Base-by-base conservation (phyloP, 345 rosid species). In the Angophora floribunda region DNA sequence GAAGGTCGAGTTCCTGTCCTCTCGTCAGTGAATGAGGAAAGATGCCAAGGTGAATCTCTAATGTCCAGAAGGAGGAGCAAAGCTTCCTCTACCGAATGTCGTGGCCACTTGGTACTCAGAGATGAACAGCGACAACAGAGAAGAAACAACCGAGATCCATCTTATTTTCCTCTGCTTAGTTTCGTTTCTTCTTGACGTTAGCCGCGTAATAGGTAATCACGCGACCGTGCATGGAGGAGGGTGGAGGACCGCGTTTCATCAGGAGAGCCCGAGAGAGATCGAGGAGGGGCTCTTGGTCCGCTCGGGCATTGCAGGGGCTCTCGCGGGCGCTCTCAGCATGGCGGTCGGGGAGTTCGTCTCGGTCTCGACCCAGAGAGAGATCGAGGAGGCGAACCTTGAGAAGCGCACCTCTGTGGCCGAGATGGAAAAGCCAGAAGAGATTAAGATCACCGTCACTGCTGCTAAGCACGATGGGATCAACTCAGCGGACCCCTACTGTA, bases 271-370 rank as follows among this genome's bases (percentile, higher is more conserved):
- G 65, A 59, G 65, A 59, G 41, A 36, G 41, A 36, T 36, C 41
- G 41, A 36, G 41, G 41, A 36, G 3, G 41, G 88, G 88, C 87
- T 93, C 88, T 93, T 94, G 93, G 88, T 94, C 44, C 87, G 93
- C 15, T 91, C 93, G 13, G 96, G 95, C 49, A 30, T 94, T 3
- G 93, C 95, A 13, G 95, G 95, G 30, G 94, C 94, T 61, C 17
- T 95, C 41, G 95, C 96, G 12, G 95, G 94, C 53, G 93, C 96
- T 5, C 91, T 89, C n/a, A 95, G 96, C 91, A 94, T 95, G 95
- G 95, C 95, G 57, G 93, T 90, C 5, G 95, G 95, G 3, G 95
- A 94, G 87, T 94, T 92, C 30, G 94, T 94, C 51, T 95, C 94
- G 2, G 96, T 95, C 55, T 89, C 94, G 16, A 92, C 93, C 14